Base-by-base conservation (phyloP, 805 yeast genomes). In the Jamesozyma spencerorum region DNA sequence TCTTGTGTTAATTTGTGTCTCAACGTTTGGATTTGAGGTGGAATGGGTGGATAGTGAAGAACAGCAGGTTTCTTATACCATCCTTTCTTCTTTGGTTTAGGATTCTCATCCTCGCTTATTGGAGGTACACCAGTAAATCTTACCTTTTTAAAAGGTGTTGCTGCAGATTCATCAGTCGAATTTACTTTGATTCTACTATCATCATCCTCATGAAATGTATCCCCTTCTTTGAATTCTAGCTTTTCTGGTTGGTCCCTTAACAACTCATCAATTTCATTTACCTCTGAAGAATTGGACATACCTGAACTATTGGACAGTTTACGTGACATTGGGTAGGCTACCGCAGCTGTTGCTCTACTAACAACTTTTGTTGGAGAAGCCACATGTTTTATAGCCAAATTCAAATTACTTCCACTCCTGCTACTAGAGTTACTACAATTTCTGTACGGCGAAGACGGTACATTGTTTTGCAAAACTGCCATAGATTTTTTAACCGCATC, bases 31-130 rank as follows among this genome's bases (percentile, higher is more conserved):
- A 43, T 31, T 34, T 46, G 53, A 2, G 54, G 48, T 15, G 63
- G 61, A 7, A 55, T 51, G 26, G 64, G 58, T 1, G 63, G 61
- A 36, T 60, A 60, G 37, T 58, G 60, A 13, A 62, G 38, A 3
- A 57, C 57, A 5, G 61, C 57, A 0, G 66, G 66, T 27, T 62
- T 62, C 38, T 57, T 58, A 41, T 60, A 60, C 66, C 66, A 62
- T 1, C 66, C 65, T 35, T 51, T 51, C 36, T 52, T 58, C 20
- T 55, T 59, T 2, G 66, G 65, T 29, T 40, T 46, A 2, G 55
- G 52, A 14, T 58, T 50, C 38, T 61, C 65, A 14, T 52, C 49
- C 2, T 44, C 48, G 1, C 53, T 43, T 54, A 60, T 53, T 6
- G 66, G 64, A 4, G 65, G 62, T 1, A 62, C 66, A 11, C 65